These are phyloP conservation scores for Mycosphaerella sp. DNA, from an alignment of 2,329 filamentous ascomycete species.

Conservation along the genomic window DNA sequence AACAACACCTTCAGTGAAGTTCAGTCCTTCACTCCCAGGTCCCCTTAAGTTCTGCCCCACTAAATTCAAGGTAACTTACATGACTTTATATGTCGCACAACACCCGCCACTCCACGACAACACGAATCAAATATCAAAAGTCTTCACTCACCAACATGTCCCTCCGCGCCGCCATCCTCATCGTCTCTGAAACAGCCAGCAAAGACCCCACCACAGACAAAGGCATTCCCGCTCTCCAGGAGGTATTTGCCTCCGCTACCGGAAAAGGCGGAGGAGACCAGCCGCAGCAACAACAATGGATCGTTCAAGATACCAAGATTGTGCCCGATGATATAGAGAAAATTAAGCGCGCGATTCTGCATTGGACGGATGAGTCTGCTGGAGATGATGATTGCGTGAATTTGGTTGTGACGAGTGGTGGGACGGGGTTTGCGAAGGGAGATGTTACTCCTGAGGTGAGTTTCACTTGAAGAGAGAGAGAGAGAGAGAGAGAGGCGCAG, in stretches of 20 bases:
- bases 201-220: conserved; percentile 73
- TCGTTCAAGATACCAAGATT: conserved; percentile 61
- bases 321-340: conserved; percentile 67
- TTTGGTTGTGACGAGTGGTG: conserved; percentile 80
- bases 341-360: conserved; percentile 66
- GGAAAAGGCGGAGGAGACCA: conserved; percentile 48
- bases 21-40: too few relatives aligned
- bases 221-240: conserved; percentile 58
- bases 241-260: conserved; percentile 52
- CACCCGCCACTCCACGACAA: too few relatives aligned
- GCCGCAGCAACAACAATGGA: conserved; percentile 48
- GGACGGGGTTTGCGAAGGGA: conserved; percentile 80
- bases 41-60: too few relatives aligned
- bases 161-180: conserved; percentile 69
- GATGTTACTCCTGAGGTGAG: conserved; percentile 83
- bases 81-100: too few relatives aligned
- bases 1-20: too few relatives aligned
- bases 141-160: background rate
- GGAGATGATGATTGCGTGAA: conserved; percentile 58
- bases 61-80: too few relatives aligned
- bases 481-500: background rate
- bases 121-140: too few relatives aligned
- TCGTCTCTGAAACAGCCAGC: conserved; percentile 86
- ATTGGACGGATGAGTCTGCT: conserved; percentile 64
- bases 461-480: conserved; percentile 3